Base-by-base conservation (phyloP, 208 protist species). In the Novymonas esmeraldas region DNA sequence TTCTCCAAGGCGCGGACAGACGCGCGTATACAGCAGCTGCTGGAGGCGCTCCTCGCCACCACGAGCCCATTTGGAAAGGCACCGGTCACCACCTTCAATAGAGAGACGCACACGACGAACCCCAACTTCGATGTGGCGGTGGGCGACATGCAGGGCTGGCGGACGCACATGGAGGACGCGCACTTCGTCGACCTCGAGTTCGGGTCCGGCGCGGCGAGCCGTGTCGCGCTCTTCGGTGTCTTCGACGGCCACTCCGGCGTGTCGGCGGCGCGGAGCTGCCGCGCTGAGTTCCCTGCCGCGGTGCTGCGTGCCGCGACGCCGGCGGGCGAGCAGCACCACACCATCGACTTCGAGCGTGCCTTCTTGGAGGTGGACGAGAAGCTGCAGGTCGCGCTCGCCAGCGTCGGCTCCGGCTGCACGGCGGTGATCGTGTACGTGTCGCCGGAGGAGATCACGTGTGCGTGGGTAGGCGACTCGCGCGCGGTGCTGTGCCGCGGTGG, bases 391-490 rank as follows among this genome's bases (percentile, higher is more conserved):
- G 69, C 39, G 54, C 62, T 75, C 18, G 69, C 45, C 55, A 55
- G 75, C 49, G 46, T 56, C 39, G 79, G 80, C 42, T 92, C 84
- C 29, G 92, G 90, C 24, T 92, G 82, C 64, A 96, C 92, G 6
- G 86, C 89, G 5, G 84, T 87, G 3, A 78, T 66, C 0, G 82
- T 90, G 46, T 79, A 91, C 64, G 72, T 97, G 33, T 91, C 92
- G 10, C 70, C 79, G 0, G 73, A 69, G 22, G 63, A 69, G 58
- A 83, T 98, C 52, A 93, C 89, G 20, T 97, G 92, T 55, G 90
- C 90, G 54, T 97, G 90, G 52, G 90, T 96, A 7, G 96, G 96
- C n/a, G 96, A 98, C 62, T 97, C 93, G 2, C 79, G 96, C 36
- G 85, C 87, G 3, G 88, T 98, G 46, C 64, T 97, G 38, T 97